These are phyloP conservation scores for Rhipidocladum racemiflorum DNA, from an alignment of 176 grass and related monocot genomes.

Conservation along the genomic window DNA sequence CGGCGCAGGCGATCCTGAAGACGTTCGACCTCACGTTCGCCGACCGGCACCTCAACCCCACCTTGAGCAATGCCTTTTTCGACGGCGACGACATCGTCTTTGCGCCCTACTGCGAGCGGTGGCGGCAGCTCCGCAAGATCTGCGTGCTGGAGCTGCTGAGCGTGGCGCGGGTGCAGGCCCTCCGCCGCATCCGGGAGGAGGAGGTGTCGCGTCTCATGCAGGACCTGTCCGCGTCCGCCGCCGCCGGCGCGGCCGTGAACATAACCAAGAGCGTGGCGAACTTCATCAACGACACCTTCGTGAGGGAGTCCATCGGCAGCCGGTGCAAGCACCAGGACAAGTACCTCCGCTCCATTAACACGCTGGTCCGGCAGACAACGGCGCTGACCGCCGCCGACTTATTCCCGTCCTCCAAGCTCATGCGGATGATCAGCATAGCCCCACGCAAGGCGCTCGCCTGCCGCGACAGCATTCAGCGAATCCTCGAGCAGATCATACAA, in stretches of 20 bases:
- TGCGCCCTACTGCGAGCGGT: conserved; percentile 48
- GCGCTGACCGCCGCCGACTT: not conserved
- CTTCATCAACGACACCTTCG: conserved; percentile 22
- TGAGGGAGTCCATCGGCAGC: conserved; percentile 11
- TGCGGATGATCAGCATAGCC: not conserved
- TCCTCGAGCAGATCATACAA: not conserved
- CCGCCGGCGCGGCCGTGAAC: not conserved
- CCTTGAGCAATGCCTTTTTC: no score
- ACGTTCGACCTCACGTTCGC: not conserved
- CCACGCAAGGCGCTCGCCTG: not conserved
- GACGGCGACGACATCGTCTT: conserved; percentile 4
- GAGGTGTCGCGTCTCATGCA: not conserved
- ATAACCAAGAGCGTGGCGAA: not conserved
- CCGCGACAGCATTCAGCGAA: not conserved
- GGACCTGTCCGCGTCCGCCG: not conserved
- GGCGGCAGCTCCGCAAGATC: conserved; percentile 60
- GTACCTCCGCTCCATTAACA: not conserved
- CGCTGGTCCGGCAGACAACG: not conserved
- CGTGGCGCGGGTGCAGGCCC: not conserved
- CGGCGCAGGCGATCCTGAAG: not conserved
- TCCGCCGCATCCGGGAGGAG: conserved; percentile 1
- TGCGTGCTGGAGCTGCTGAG: conserved; percentile 31
- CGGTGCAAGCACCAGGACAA: conserved; percentile 25
- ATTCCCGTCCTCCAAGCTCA: conserved; percentile 25
- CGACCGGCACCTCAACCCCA: not conserved